Evolutionary conservation across 2,329 filamentous ascomycete genomes (phyloP).

Genomic region (Ophiosphaerella korrae): DNA sequence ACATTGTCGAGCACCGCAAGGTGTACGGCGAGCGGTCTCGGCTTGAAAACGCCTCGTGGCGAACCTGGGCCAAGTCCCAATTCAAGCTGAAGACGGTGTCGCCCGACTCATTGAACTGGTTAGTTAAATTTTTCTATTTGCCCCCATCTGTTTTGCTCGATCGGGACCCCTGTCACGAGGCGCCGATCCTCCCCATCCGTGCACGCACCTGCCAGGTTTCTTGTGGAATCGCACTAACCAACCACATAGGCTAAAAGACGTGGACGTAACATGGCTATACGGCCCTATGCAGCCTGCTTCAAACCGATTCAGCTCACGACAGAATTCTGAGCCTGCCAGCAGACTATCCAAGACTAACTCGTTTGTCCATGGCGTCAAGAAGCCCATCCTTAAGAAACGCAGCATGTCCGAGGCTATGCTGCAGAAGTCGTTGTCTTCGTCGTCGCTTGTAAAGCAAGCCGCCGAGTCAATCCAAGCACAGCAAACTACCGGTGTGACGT

Average conservation of each 20-base stretch:
- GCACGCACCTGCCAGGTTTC: slow-evolving; percentile 20
- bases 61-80: slow-evolving; percentile 94
- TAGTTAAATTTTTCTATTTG: slow-evolving; percentile 42
- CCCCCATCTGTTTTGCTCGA: slow-evolving; percentile 7
- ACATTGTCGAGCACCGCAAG: slow-evolving; percentile 79
- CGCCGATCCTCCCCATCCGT: slow-evolving; percentile 37
- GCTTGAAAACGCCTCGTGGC: slow-evolving; percentile 95
- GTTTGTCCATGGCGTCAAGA: slow-evolving; percentile 69
- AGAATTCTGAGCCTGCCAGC: slow-evolving; percentile 57
- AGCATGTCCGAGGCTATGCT: slow-evolving; percentile 96
- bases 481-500: slow-evolving; percentile 62
- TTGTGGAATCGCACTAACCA: slow-evolving; percentile 34
- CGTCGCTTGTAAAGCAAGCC: slow-evolving; percentile 87
- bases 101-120: slow-evolving; percentile 94
- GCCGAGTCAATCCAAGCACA: slow-evolving; percentile 85
- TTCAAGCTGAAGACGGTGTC: slow-evolving; percentile 85
- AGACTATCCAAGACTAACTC: slow-evolving; percentile 67
- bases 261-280: slow-evolving; percentile 96
- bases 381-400: slow-evolving; percentile 94
- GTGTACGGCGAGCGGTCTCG: slow-evolving; percentile 81
- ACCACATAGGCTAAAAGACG: slow-evolving; percentile 82
- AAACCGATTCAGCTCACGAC: slow-evolving; percentile 57
- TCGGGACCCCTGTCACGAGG: slow-evolving; percentile 26
- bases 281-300: slow-evolving; percentile 82
- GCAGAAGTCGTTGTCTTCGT: slow-evolving; percentile 83